Evolutionary conservation across 192 early-diverging fungal genomes (phyloP).

Genomic region (Coemansia aciculifera): DNA sequence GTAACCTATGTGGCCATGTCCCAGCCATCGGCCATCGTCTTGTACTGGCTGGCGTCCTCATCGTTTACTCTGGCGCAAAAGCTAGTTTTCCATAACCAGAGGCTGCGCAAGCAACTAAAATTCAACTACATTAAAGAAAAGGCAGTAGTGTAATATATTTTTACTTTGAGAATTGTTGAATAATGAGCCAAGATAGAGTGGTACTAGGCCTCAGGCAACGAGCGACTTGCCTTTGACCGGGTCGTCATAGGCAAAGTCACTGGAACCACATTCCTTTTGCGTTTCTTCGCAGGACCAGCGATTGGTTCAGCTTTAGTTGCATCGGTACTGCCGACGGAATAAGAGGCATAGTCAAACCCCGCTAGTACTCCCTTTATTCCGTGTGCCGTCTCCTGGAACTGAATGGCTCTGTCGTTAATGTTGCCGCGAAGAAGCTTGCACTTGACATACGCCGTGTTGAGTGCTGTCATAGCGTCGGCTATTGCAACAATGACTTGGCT

Average conservation of each 20-base stretch:
- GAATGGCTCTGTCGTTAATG: not conserved
- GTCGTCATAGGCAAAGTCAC: not conserved
- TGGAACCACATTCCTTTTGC: not conserved
- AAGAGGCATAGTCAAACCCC: not conserved
- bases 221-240: not conserved
- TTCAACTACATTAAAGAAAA: conserved; percentile 1
- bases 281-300: not conserved
- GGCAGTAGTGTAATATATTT: not conserved
- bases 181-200: not conserved
- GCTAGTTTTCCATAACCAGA: conserved; percentile 17
- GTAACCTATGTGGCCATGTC: not conserved
- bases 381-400: not conserved
- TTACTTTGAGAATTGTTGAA: not conserved
- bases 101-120: conserved; percentile 17
- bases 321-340: not conserved
- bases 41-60: conserved; percentile 40
- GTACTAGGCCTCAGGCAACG: not conserved
- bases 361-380: not conserved
- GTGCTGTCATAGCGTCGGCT: not conserved
- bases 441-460: not conserved
- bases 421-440: not conserved
- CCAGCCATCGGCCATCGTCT: conserved; percentile 26
- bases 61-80: conserved; percentile 25
- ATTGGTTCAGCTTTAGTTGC: not conserved
- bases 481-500: not conserved